These are phyloP conservation scores for Pseudotsuga menziesii DNA, from an alignment of 75 land plant genomes.

Conservation along the genomic window DNA sequence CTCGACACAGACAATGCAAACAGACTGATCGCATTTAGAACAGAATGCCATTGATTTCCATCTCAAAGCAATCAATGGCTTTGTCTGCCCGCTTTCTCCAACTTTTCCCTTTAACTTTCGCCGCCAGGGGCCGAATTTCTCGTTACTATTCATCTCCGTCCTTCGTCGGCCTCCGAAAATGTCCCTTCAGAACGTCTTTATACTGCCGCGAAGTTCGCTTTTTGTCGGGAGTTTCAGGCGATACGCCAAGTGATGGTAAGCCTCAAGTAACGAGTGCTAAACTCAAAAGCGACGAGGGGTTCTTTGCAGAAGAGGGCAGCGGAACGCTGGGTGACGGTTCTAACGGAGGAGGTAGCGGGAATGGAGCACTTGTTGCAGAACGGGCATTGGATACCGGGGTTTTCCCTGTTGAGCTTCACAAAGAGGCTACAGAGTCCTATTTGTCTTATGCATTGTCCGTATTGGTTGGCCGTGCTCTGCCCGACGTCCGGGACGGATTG, in stretches of 20 bases:
- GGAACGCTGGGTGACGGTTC: constrained; percentile 18
- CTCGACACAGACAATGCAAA: no score
- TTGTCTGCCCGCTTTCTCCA: neutral
- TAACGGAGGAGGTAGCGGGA: constrained; percentile 16
- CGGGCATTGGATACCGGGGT: constrained; percentile 45
- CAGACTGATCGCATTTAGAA: no score
- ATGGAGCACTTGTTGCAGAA: constrained; percentile 1
- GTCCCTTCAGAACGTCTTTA: neutral
- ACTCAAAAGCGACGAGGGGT: neutral
- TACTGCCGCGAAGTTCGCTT: neutral
- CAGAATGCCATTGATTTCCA: no score
- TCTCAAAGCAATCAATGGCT: neutral
- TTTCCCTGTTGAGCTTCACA: constrained; percentile 71
- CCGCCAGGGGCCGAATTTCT: neutral
- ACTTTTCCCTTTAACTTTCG: neutral
- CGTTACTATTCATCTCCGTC: neutral
- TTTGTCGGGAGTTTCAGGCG: neutral
- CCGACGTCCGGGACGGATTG: constrained; percentile 90
- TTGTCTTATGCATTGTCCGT: constrained; percentile 96
- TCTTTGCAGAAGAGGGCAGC: neutral
- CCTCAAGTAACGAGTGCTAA: neutral
- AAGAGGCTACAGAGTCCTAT: constrained; percentile 92
- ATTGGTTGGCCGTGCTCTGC: constrained; percentile 87
- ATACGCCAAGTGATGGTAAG: neutral
- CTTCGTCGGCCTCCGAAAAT: neutral